Evolutionary conservation across 2,329 filamentous ascomycete species (phyloP).

Genomic region (Didymella lethalis): DNA sequence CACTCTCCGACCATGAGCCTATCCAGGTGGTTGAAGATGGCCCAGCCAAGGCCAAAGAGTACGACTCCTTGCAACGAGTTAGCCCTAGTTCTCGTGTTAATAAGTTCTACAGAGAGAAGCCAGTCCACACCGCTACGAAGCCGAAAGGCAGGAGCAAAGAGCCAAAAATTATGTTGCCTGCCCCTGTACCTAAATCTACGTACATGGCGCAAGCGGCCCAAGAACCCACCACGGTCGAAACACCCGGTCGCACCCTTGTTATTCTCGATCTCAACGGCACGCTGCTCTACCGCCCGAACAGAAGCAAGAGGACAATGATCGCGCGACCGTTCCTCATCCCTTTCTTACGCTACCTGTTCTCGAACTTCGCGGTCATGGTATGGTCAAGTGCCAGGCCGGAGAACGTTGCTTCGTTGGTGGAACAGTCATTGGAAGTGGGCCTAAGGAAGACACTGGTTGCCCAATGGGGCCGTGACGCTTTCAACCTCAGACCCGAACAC

Average conservation of each 20-base stretch:
- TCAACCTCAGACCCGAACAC: conserved; percentile 70
- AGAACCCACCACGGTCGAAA: conserved; percentile 39
- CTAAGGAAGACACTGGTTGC: conserved; percentile 68
- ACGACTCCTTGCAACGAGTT: conserved; percentile 26
- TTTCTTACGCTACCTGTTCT: conserved; percentile 78
- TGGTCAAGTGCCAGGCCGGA: conserved; percentile 85
- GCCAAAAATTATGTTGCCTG: conserved; percentile 48
- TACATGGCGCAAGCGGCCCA: conserved; percentile 68
- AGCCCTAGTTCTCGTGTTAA: conserved; percentile 29
- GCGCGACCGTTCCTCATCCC: conserved; percentile 70
- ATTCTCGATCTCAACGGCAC: conserved; percentile 95
- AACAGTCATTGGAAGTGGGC: conserved; percentile 65
- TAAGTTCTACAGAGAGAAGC: conserved; percentile 29
- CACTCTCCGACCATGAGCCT: conserved; percentile 14
- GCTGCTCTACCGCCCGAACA: conserved; percentile 74
- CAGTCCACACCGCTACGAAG: conserved; percentile 7
- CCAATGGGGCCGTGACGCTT: conserved; percentile 79
- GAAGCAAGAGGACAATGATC: conserved; percentile 60
- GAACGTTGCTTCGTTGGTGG: conserved; percentile 76
- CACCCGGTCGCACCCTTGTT: conserved; percentile 73
- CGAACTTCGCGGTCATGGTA: conserved; percentile 80
- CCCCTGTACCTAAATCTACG: conserved; percentile 65
- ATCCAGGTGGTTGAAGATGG: conserved; percentile 4
- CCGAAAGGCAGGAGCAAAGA: conserved; percentile 29
- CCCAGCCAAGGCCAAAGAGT: conserved; percentile 29